Evolutionary conservation across 2,329 filamentous ascomycete genomes (phyloP).

Genomic region (Ramularia collo-cygni): DNA sequence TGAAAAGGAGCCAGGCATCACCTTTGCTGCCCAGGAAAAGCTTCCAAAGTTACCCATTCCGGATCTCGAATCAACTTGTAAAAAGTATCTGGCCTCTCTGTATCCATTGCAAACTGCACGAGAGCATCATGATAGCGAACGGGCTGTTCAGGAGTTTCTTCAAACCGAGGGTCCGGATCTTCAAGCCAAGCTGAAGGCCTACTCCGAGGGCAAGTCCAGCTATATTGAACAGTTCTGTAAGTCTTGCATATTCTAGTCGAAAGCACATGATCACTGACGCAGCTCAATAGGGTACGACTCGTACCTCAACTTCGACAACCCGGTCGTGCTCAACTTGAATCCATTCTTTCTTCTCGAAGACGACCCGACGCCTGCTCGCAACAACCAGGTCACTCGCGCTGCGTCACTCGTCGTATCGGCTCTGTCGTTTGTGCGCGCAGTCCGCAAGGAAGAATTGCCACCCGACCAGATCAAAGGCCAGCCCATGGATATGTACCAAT

Average conservation of each 20-base stretch:
- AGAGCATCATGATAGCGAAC: conserved; percentile 75
- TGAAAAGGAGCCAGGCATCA: conserved; percentile 64
- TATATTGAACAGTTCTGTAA: conserved; percentile 99
- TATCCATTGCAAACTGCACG: conserved; percentile 72
- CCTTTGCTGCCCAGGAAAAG: conserved; percentile 81
- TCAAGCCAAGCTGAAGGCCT: conserved; percentile 83
- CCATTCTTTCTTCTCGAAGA: conserved; percentile 97
- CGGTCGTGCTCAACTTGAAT: conserved; percentile 93
- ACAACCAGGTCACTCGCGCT: conserved; percentile 92
- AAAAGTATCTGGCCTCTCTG: conserved; percentile 72
- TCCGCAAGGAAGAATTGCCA: conserved; percentile 84
- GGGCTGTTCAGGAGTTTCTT: conserved; percentile 77
- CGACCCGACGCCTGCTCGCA: conserved; percentile 90
- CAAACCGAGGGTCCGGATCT: conserved; percentile 72
- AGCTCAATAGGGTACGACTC: conserved; percentile 79
- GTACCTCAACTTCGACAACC: conserved; percentile 95
- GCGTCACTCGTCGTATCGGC: conserved; percentile 88
- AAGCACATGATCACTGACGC: conserved; percentile 3
- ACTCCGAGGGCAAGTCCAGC: conserved; percentile 83
- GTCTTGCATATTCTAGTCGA: conserved; percentile 30
- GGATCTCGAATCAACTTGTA: conserved; percentile 69
- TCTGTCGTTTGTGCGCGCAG: conserved; percentile 84
- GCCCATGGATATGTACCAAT: conserved; percentile 97
- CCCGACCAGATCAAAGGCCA: conserved; percentile 78
- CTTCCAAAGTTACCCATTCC: conserved; percentile 91